Evolutionary conservation across 371 early-diverging fungal genomes (phyloP).

Genomic region (Mucor lusitanicus): DNA sequence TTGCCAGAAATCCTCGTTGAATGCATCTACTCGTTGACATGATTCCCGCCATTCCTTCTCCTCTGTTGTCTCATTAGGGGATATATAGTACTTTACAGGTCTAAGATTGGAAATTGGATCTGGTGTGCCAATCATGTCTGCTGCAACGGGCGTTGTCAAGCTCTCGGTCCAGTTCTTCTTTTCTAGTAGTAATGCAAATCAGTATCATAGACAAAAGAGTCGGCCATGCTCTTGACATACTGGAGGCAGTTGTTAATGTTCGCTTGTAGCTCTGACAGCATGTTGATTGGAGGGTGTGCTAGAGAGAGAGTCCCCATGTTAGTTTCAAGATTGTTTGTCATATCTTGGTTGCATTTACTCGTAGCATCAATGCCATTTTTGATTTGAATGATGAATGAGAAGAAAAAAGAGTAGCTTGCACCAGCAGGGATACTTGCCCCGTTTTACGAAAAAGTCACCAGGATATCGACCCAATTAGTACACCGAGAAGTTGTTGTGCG

Average conservation of each 20-base stretch:
- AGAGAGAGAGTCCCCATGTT: background rate
- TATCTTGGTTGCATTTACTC: background rate
- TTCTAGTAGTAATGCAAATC: background rate
- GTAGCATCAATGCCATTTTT: background rate
- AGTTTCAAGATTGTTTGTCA: background rate
- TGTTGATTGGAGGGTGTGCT: background rate
- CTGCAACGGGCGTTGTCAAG: slow-evolving; percentile 34
- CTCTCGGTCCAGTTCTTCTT: slow-evolving; percentile 10
- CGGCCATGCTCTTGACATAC: background rate
- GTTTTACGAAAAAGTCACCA: background rate
- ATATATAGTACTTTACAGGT: slow-evolving; percentile 66
- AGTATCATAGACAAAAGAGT: background rate
- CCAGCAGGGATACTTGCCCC: background rate
- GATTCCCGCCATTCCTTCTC: slow-evolving; percentile 58
- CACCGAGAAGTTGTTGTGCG: too few relatives aligned
- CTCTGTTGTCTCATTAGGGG: slow-evolving; percentile 58
- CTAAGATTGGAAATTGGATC: slow-evolving; percentile 74
- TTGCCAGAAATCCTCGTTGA: slow-evolving; percentile 78
- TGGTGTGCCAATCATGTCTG: slow-evolving; percentile 69
- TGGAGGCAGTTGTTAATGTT: background rate
- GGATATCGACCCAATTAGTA: too few relatives aligned
- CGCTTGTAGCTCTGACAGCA: background rate
- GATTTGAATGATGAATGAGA: background rate
- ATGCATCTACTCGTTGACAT: slow-evolving; percentile 59
- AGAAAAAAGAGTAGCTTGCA: background rate